Evolutionary conservation across 2,329 filamentous ascomycete species (phyloP), one percentile per base, ranked within the genome.

Genomic region (Aspergillus glaucus): DNA sequence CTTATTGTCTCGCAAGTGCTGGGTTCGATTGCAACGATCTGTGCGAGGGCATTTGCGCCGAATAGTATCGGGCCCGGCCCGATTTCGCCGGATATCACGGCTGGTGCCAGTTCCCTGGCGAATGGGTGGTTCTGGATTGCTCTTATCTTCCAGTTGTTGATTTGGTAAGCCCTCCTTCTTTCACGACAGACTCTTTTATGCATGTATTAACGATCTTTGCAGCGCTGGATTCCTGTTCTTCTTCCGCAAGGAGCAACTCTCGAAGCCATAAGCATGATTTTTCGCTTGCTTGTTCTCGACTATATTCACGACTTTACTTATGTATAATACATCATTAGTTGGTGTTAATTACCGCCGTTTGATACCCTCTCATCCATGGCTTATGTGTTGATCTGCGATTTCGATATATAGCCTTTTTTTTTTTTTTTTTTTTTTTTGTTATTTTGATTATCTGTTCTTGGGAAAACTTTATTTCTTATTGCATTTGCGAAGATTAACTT

Each of bases 121-220:
- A 74, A 75, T 49, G 68, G 72, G 14, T 79, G 76, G 72, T 84
- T 85, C 62, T 85, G 82, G 82, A 68, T 84, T 49, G 79, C 76
- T 44, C 60, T 86, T 32, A 50, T 74, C 6, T 71, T 79, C 48
- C 82, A 86, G 61, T 61, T 84, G 46, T 64, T 75, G 19, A 76
- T 86, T 52, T 84, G 69, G 79, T 63, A 77, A 79, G 43, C 82
- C n/a, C 15, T 21, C 14, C 28, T 75, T 61, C 74, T 79, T 57
- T 70, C 68, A 53, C 41, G 12, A 22, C 46, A 8, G 3, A 7
- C 5, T 26, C 6, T 2, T 14, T 6, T 8, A 3, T 4, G 14
- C 15, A 1, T 45, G 28, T 53, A 44, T 47, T 51, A 42, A 53
- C 12, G 6, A n/a, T 8, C 14, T 7, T 12, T 28, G 28, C 49